These are phyloP conservation scores for Hymenoscyphus scutula DNA, from an alignment of 2,329 filamentous ascomycete genomes.

Conservation along the genomic window DNA sequence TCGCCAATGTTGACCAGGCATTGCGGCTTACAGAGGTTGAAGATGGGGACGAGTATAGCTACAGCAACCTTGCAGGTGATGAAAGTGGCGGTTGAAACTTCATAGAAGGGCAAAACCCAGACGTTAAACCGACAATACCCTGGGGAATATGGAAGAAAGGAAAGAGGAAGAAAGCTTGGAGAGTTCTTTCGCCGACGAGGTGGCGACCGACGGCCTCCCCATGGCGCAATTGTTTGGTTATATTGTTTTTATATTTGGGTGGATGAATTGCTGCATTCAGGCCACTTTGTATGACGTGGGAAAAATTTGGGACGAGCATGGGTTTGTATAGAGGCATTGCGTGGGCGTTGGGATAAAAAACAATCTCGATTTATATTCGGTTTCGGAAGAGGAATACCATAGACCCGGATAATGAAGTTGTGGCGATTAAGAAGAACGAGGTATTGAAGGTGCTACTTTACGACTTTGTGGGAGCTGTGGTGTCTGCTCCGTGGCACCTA, in stretches of 20 bases:
- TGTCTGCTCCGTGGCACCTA: neutral
- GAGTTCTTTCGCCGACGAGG: neutral
- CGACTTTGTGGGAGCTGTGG: neutral
- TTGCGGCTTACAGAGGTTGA: constrained; percentile 76
- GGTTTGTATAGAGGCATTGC: constrained; percentile 8
- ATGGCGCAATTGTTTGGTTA: neutral
- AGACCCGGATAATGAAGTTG: constrained; percentile 6
- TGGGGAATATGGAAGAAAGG: neutral
- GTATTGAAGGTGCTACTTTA: neutral
- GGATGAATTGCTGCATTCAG: constrained; percentile 1
- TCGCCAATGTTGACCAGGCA: constrained; percentile 80
- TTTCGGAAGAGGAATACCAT: neutral
- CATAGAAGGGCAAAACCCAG: neutral
- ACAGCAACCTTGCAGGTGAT: constrained; percentile 27
- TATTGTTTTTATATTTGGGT: neutral
- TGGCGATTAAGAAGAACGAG: neutral
- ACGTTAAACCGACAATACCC: neutral
- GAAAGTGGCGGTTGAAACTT: constrained; percentile 20
- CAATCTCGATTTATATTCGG: neutral
- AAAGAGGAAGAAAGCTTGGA: neutral
- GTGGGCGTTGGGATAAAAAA: constrained; percentile 9
- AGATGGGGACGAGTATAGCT: constrained; percentile 23
- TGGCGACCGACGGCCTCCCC: neutral
- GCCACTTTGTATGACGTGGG: constrained; percentile 2
- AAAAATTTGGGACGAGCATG: neutral